These are phyloP conservation scores for Cryptococcus sp. DNA, from an alignment of 1,284 basidiomycete species.

Conservation along the genomic window DNA sequence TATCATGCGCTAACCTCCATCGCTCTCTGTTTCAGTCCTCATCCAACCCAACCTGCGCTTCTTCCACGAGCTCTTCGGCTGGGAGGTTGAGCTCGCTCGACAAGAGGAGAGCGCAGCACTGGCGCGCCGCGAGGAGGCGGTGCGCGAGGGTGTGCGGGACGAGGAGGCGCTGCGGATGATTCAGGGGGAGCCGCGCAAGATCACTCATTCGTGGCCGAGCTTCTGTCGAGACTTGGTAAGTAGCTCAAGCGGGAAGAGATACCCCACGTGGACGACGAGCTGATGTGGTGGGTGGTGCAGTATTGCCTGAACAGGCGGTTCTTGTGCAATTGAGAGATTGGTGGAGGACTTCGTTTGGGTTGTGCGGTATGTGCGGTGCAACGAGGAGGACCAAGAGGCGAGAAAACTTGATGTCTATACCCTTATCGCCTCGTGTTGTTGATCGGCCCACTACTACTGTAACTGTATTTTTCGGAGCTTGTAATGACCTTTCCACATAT, in stretches of 20 bases:
- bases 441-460: neutral
- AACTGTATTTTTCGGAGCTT: neutral
- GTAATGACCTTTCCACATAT: too few species aligned
- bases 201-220: slow-evolving; percentile 47
- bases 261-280: neutral
- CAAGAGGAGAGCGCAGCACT: slow-evolving; percentile 27
- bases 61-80: slow-evolving; percentile 87
- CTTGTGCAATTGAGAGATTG: slow-evolving; percentile 13
- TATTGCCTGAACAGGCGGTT: slow-evolving; percentile 22
- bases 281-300: slow-evolving; percentile 2
- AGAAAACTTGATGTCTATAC: too few species aligned
- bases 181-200: slow-evolving; percentile 23
- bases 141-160: slow-evolving; percentile 21
- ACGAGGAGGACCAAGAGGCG: too few species aligned
- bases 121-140: slow-evolving; percentile 19
- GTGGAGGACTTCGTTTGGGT: neutral
- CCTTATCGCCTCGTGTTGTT: neutral
- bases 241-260: slow-evolving; percentile 3
- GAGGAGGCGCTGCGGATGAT: slow-evolving; percentile 20
- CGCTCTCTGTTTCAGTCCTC: slow-evolving; percentile 55
- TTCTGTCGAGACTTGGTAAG: slow-evolving; percentile 50
- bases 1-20: neutral
- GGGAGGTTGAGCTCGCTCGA: slow-evolving; percentile 72
- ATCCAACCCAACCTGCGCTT: slow-evolving; percentile 93
- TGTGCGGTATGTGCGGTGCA: neutral